These are phyloP conservation scores for Patellaria atrata DNA, from an alignment of 495 filamentous ascomycete species.

Conservation along the genomic window DNA sequence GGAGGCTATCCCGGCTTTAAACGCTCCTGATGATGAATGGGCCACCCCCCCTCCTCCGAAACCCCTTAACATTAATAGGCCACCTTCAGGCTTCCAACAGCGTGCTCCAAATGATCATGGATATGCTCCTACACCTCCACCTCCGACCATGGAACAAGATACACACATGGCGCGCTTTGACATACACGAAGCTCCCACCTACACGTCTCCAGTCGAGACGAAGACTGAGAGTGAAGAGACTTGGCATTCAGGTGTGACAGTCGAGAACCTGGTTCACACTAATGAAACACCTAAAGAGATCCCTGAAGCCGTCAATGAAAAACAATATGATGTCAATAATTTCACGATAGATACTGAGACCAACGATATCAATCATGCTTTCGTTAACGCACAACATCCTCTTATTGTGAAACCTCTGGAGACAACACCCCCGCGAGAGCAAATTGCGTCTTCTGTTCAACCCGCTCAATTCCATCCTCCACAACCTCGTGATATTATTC, in stretches of 20 bases:
- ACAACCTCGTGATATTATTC: slow-evolving; percentile 12
- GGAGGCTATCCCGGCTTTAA: not conserved
- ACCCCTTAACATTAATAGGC: slow-evolving; percentile 7
- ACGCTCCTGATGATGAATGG: too few relatives aligned
- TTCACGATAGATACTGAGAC: too few relatives aligned
- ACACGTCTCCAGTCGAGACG: not conserved
- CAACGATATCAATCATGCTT: too few relatives aligned
- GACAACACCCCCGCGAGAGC: not conserved
- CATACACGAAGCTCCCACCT: slow-evolving; percentile 4
- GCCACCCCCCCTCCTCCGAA: slow-evolving; percentile 13
- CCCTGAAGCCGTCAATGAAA: too few relatives aligned
- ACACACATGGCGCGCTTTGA: slow-evolving; percentile 4
- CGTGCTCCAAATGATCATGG: slow-evolving; percentile 2
- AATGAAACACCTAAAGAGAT: too few relatives aligned
- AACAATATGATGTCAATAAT: too few relatives aligned
- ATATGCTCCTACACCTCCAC: slow-evolving; percentile 17
- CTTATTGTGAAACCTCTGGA: too few relatives aligned
- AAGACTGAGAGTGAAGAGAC: too few relatives aligned
- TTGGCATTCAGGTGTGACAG: too few relatives aligned
- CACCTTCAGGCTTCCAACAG: slow-evolving; percentile 5
- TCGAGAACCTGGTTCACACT: too few relatives aligned
- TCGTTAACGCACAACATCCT: too few relatives aligned
- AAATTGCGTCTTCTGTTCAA: not conserved
- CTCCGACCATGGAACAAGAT: not conserved
- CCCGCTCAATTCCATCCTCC: slow-evolving; percentile 5